These are phyloP conservation scores for Chytriomyces sp. DNA, from an alignment of 192 early-diverging fungal genomes.

Conservation along the genomic window DNA sequence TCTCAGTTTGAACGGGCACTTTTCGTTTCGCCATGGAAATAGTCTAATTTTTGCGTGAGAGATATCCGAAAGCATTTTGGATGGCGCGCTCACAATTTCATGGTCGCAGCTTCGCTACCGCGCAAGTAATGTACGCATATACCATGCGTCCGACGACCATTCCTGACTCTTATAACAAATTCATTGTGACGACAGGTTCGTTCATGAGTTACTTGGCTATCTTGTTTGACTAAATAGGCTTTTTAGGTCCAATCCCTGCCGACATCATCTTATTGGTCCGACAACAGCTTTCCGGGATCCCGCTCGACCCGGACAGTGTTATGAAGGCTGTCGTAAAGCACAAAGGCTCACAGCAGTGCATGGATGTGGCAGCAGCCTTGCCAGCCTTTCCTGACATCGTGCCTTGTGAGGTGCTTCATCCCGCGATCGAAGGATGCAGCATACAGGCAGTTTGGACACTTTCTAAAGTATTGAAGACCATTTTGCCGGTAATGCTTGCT, in stretches of 20 bases:
- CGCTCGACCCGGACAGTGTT: not conserved
- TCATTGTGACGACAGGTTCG: constrained; percentile 25
- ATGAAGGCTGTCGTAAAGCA: constrained; percentile 2
- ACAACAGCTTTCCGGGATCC: constrained; percentile 4
- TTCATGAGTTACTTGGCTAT: too few relatives aligned
- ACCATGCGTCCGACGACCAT: constrained; percentile 50
- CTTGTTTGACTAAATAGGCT: too few relatives aligned
- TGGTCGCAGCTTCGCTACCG: constrained; percentile 31
- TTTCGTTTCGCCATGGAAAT: constrained; percentile 52
- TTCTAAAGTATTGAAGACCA: constrained; percentile 19
- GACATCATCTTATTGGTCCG: not conserved
- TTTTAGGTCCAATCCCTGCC: constrained; percentile 7
- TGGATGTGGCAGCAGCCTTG: not conserved
- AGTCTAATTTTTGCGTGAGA: constrained; percentile 41
- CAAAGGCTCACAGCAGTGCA: not conserved
- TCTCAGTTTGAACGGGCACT: constrained; percentile 38
- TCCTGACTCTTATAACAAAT: constrained; percentile 44
- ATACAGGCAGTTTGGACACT: constrained; percentile 34
- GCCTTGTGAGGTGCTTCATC: constrained; percentile 20
- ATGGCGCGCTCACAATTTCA: not conserved
- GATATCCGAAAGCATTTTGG: not conserved
- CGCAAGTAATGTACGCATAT: constrained; percentile 52
- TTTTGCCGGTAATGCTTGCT: constrained; percentile 23
- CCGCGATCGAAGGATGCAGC: constrained; percentile 55
- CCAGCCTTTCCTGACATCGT: not conserved